Conservation (phyloP, 257 asterid genomes). For the Craterostigma plantagineum region DNA sequence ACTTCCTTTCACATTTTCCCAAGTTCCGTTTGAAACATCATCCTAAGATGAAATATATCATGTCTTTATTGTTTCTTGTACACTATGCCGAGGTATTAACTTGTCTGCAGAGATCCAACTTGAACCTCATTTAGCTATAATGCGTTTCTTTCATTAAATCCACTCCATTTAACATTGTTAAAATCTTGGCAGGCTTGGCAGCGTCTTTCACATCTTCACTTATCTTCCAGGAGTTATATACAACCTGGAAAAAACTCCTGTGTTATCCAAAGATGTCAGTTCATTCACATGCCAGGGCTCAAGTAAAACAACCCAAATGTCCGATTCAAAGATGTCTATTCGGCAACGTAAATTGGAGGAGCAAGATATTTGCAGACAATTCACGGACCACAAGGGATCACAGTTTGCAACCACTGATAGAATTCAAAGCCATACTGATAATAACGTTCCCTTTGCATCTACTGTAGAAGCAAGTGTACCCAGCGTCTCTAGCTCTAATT, state of each 20-base stretch:
- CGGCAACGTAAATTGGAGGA: constrained; percentile 13
- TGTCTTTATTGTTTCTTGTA: background rate
- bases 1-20: background rate
- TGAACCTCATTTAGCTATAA: background rate
- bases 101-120: background rate
- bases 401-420: constrained; percentile 12
- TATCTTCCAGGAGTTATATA: constrained; percentile 49
- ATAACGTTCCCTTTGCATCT: constrained; percentile 16
- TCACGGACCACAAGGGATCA: constrained; percentile 11
- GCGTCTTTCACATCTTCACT: constrained; percentile 41
- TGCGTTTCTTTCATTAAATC: background rate
- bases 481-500: constrained; percentile 10
- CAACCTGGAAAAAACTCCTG: constrained; percentile 71
- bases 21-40: background rate
- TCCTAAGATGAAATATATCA: background rate
- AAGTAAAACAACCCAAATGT: constrained; percentile 19
- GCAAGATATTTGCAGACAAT: constrained; percentile 22
- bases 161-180: constrained; percentile 1
- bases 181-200: constrained; percentile 69
- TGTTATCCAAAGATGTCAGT: constrained; percentile 19
- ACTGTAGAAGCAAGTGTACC: constrained; percentile 15
- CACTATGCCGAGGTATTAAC: background rate
- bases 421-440: constrained; percentile 17
- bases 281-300: constrained; percentile 23
- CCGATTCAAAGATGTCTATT: constrained; percentile 19